These are phyloP conservation scores for Saccharomyces hybrid DNA, from an alignment of 1,139 yeast genomes.

Conservation along the genomic window DNA sequence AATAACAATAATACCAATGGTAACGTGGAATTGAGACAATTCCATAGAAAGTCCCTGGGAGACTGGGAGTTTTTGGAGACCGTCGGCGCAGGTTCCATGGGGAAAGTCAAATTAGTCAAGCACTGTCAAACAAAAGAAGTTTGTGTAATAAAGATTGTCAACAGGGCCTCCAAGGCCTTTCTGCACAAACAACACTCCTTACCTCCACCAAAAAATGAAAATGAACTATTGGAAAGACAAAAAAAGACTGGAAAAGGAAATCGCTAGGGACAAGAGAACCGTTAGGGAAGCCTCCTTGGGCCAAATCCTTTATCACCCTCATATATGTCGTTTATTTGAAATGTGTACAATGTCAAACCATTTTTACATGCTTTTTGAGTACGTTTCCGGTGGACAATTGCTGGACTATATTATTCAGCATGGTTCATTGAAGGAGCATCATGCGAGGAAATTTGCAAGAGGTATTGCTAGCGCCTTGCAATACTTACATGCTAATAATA, in stretches of 20 bases:
- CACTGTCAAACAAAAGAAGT: constrained; percentile 75
- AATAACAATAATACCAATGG: constrained; percentile 12
- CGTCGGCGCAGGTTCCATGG: constrained; percentile 98
- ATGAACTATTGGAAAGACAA: constrained; percentile 53
- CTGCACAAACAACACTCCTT: constrained; percentile 70
- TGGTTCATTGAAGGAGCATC: constrained; percentile 87
- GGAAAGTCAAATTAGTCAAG: constrained; percentile 89
- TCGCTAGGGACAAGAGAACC: constrained; percentile 86
- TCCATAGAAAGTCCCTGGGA: constrained; percentile 83
- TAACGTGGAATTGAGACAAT: constrained; percentile 39
- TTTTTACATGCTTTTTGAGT: constrained; percentile 93
- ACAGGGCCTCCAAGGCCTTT: constrained; percentile 69
- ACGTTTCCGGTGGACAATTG: constrained; percentile 96
- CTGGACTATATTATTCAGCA: constrained; percentile 95
- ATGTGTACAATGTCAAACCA: constrained; percentile 96
- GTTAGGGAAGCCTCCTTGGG: constrained; percentile 94
- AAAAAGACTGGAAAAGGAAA: constrained; percentile 79
- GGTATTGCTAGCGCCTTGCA: constrained; percentile 94
- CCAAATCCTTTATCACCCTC: constrained; percentile 81
- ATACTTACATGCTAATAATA: constrained; percentile 86
- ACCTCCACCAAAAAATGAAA: constrained; percentile 51
- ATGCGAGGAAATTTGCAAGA: constrained; percentile 90
- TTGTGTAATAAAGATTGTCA: constrained; percentile 81
- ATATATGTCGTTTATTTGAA: constrained; percentile 84
- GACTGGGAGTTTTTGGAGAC: constrained; percentile 96